phyloP scores from a whole-genome alignment of 192 early-diverging fungal genomes.

The Phlyctochytrium bullatum region DNA sequence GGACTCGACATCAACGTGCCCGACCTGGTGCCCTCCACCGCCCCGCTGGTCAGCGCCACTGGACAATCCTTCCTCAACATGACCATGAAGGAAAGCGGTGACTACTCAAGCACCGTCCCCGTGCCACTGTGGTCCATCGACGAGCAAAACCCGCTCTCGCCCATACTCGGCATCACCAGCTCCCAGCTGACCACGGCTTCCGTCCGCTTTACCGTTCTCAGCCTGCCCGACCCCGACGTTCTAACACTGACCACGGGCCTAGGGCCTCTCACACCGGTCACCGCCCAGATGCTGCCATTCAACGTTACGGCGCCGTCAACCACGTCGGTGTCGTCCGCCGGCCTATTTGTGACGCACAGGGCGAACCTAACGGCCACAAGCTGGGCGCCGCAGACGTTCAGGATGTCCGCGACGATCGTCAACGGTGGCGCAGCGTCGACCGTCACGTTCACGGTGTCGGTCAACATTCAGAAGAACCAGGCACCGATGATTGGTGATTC shows the following conservation, averaged over 20 bases:
- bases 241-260: not conserved
- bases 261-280: not conserved
- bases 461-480: not conserved
- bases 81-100: not conserved
- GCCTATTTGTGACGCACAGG: not conserved
- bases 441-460: not conserved
- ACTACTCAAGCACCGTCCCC: not conserved
- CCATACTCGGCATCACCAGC: not conserved
- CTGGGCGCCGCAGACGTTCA: not conserved
- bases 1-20: not conserved
- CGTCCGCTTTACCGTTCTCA: not conserved
- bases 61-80: not conserved
- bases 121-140: not conserved
- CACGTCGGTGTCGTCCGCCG: not conserved
- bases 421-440: constrained; percentile 1
- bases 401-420: not conserved
- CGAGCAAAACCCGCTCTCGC: not conserved
- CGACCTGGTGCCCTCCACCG: not conserved
- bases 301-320: not conserved
- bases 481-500: not conserved
- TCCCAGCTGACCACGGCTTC: too few species aligned
- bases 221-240: not conserved
- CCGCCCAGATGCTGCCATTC: too few species aligned
- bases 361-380: constrained; percentile 1
- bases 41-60: not conserved